A percentile compares a stretch with the other conserved stretches of the same genome.
Evolutionary conservation across 2,329 filamentous ascomycete genomes (phyloP).

Genomic region (Aaosphaeria pasadenensis): DNA sequence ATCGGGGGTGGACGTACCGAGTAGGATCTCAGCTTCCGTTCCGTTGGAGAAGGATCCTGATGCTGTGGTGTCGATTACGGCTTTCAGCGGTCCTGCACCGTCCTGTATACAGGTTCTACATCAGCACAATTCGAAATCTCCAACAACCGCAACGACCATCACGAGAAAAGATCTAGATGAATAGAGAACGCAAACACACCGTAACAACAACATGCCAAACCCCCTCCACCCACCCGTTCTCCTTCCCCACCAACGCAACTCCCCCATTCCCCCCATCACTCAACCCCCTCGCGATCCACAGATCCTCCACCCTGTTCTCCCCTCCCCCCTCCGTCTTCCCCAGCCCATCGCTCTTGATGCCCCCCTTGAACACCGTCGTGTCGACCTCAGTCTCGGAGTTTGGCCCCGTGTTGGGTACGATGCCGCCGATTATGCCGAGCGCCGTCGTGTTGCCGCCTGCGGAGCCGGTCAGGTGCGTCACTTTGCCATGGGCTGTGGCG

Average conservation of each 20-base stretch:
- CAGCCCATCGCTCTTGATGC: conserved; percentile 37
- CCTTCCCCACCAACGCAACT: conserved; percentile 46
- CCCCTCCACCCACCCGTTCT: conserved; percentile 47
- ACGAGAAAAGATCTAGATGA: neutral
- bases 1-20: conserved; percentile 1
- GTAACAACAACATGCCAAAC: conserved; percentile 63
- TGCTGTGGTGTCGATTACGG: conserved; percentile 59
- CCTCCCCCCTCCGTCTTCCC: conserved; percentile 38
- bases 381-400: conserved; percentile 46
- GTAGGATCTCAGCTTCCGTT: conserved; percentile 8
- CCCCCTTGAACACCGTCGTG: conserved; percentile 45
- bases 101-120: conserved; percentile 32
- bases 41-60: conserved; percentile 41
- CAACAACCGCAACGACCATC: neutral
- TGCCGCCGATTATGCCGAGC: conserved; percentile 41
- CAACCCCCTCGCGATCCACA: conserved; percentile 22
- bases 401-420: conserved; percentile 41
- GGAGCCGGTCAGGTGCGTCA: conserved; percentile 24
- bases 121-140: neutral
- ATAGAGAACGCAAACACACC: conserved; percentile 1
- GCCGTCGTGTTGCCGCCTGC: conserved; percentile 43
- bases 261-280: conserved; percentile 51
- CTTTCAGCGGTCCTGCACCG: conserved; percentile 60
- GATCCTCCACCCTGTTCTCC: conserved; percentile 29
- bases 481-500: conserved; percentile 11